A percentile compares a stretch with the other conserved stretches of the same genome.
Evolutionary conservation across 2,329 filamentous ascomycete genomes (phyloP).

Genomic region (Clonostachys sp.): DNA sequence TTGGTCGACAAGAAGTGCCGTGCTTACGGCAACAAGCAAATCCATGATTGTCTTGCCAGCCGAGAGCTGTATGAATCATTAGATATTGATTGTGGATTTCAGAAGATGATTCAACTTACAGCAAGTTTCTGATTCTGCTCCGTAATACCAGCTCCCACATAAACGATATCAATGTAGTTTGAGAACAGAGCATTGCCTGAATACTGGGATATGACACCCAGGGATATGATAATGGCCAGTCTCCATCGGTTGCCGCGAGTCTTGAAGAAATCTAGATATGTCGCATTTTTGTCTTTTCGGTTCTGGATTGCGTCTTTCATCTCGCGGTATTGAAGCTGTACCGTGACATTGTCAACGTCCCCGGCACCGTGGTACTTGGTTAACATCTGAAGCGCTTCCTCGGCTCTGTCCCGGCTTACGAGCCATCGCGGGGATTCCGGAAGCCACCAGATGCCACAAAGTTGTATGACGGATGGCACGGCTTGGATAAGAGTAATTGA

Average conservation of each 20-base stretch:
- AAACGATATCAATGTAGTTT: constrained; percentile 62
- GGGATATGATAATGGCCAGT: constrained; percentile 54
- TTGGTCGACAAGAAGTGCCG: constrained; percentile 43
- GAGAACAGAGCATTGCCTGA: constrained; percentile 63
- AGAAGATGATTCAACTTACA: constrained; percentile 20
- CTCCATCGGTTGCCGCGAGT: constrained; percentile 63
- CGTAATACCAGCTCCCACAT: constrained; percentile 55
- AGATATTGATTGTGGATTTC: constrained; percentile 3
- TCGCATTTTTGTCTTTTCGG: constrained; percentile 42
- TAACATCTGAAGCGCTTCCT: constrained; percentile 57
- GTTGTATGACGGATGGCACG: constrained; percentile 55
- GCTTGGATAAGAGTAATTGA: constrained; percentile 62
- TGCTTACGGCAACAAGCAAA: constrained; percentile 50
- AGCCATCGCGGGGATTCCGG: constrained; percentile 66
- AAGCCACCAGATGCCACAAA: constrained; percentile 61
- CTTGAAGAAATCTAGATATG: constrained; percentile 55
- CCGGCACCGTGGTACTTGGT: constrained; percentile 61
- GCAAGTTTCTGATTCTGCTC: constrained; percentile 51
- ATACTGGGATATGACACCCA: constrained; percentile 65
- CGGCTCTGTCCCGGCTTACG: constrained; percentile 56
- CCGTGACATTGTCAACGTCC: constrained; percentile 50
- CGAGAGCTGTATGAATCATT: constrained; percentile 20
- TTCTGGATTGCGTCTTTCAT: constrained; percentile 59
- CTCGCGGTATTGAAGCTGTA: constrained; percentile 63
- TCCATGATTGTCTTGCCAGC: constrained; percentile 57